Conservation (phyloP, 1,139 yeast species). For the Hyphopichia khmerensis region DNA sequence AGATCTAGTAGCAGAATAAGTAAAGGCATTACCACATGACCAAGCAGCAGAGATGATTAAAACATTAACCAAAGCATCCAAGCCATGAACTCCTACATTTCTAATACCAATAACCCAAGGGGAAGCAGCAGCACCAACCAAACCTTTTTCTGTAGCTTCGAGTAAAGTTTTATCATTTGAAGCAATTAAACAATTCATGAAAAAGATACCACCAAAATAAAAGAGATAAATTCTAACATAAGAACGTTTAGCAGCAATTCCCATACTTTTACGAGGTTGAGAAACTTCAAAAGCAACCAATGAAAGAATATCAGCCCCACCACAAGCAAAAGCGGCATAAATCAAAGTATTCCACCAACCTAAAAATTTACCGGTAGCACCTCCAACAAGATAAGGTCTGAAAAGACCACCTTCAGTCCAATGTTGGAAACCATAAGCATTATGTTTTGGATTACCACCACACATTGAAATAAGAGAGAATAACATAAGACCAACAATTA, state of each 20-base stretch:
- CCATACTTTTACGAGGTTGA: slow-evolving; percentile 32
- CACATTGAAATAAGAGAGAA: slow-evolving; percentile 40
- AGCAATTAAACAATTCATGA: slow-evolving; percentile 34
- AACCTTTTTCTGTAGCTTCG: slow-evolving; percentile 20
- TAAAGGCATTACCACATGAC: slow-evolving; percentile 40
- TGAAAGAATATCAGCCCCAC: slow-evolving; percentile 42
- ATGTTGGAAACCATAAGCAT: slow-evolving; percentile 40
- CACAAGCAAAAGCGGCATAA: slow-evolving; percentile 42
- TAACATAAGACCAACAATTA: slow-evolving; percentile 40
- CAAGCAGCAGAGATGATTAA: slow-evolving; percentile 35
- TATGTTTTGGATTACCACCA: slow-evolving; percentile 36
- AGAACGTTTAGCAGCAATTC: slow-evolving; percentile 34
- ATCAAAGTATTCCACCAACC: slow-evolving; percentile 36
- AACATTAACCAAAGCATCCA: slow-evolving; percentile 36
- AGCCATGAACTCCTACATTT: slow-evolving; percentile 34
- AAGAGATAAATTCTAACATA: slow-evolving; percentile 34
- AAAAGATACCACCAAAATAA: slow-evolving; percentile 39
- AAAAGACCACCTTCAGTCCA: slow-evolving; percentile 33
- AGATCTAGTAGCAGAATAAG: slow-evolving; percentile 35
- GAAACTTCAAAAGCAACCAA: slow-evolving; percentile 34
- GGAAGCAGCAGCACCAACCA: slow-evolving; percentile 34
- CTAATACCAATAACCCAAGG: slow-evolving; percentile 43
- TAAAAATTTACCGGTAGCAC: slow-evolving; percentile 35
- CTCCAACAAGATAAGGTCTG: slow-evolving; percentile 29
- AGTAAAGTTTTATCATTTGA: slow-evolving; percentile 31